These are phyloP conservation scores for Alternaria longipes DNA, from an alignment of 2,329 filamentous ascomycete species.

Conservation along the genomic window DNA sequence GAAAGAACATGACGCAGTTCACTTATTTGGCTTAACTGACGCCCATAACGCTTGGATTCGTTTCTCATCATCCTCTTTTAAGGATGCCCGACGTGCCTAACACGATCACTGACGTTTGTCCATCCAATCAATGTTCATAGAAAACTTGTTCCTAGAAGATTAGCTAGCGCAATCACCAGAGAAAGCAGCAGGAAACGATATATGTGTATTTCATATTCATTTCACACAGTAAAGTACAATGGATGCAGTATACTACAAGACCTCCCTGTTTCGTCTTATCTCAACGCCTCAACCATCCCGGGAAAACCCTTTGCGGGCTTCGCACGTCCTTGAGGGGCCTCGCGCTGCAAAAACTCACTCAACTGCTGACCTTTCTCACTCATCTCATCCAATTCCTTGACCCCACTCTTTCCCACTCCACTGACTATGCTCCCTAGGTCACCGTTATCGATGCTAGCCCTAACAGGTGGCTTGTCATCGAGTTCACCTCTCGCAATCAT, in stretches of 20 bases:
- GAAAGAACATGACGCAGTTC: too few species aligned
- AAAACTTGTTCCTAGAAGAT: not conserved
- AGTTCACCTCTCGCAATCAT: constrained; percentile 36
- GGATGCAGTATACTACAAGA: not conserved
- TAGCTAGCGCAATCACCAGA: not conserved
- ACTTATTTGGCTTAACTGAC: too few species aligned
- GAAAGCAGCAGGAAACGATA: not conserved
- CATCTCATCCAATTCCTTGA: constrained; percentile 33
- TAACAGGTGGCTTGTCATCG: constrained; percentile 35
- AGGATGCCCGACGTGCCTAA: too few species aligned
- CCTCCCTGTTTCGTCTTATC: not conserved
- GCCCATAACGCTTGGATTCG: too few species aligned
- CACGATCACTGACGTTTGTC: not conserved
- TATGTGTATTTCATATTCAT: not conserved
- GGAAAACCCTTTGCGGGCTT: constrained; percentile 8
- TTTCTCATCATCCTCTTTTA: too few species aligned
- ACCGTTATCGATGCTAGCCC: constrained; percentile 17
- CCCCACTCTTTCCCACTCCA: constrained; percentile 21
- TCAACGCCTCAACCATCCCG: constrained; percentile 16
- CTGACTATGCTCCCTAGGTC: constrained; percentile 19
- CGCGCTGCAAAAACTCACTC: constrained; percentile 20
- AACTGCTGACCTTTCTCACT: constrained; percentile 29
- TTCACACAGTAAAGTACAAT: constrained; percentile 11
- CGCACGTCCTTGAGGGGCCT: constrained; percentile 7
- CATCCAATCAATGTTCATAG: not conserved